phyloP scores from a whole-genome alignment of 2,329 filamentous ascomycete species.

The Fusarium bulbicola region DNA sequence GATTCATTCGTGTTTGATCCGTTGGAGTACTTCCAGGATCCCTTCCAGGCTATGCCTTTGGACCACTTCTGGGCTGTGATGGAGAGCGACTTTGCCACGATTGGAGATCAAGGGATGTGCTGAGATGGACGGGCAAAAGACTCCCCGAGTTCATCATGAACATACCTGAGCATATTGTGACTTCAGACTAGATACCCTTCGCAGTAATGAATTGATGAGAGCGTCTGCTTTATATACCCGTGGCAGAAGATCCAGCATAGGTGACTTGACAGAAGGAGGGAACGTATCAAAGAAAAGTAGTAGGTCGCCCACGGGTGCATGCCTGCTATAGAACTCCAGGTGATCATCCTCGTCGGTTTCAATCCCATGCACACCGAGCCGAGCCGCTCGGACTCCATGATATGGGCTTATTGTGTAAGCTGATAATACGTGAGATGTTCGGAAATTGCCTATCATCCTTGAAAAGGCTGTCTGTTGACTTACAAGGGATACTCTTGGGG shows the following conservation, averaged over 20 bases:
- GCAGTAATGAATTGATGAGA: background rate
- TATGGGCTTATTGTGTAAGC: background rate
- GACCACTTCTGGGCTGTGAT: conserved; percentile 41
- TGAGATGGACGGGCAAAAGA: background rate
- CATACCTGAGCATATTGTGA: background rate
- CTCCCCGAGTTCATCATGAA: background rate
- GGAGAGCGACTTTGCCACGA: conserved; percentile 29
- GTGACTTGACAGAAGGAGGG: no score
- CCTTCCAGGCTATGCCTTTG: conserved; percentile 37
- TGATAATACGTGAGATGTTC: background rate
- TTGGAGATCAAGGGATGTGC: conserved; percentile 13
- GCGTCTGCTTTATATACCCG: background rate
- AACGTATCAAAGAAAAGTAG: rapidly evolving
- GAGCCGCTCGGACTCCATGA: background rate
- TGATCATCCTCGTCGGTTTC: background rate
- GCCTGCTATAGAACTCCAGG: background rate
- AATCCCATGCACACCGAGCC: conserved; percentile 1
- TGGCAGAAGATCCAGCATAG: background rate
- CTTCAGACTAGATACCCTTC: background rate
- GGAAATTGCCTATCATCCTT: background rate
- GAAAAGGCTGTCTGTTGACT: background rate
- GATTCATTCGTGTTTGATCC: conserved; percentile 20
- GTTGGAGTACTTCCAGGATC: conserved; percentile 33
- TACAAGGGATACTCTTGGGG: background rate
- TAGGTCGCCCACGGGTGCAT: background rate